Evolutionary conservation across 495 filamentous ascomycete genomes (phyloP).

Genomic region (Neurospora terricola): DNA sequence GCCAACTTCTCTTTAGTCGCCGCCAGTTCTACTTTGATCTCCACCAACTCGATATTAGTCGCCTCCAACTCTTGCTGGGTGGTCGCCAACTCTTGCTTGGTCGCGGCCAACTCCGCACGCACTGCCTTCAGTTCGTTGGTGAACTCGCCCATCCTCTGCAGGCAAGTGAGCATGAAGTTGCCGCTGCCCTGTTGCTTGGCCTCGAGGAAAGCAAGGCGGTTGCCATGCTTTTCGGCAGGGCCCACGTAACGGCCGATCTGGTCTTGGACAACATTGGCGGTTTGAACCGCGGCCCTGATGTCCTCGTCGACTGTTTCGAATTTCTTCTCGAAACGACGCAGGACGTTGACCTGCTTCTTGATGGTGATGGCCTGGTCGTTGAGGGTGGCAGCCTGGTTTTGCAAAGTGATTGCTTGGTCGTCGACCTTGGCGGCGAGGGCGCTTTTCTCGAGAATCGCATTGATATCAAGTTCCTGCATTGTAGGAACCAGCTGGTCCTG

Average conservation of each 20-base stretch:
- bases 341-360: neutral
- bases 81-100: neutral
- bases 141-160: neutral
- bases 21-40: neutral
- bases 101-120: neutral
- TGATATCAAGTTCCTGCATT: neutral
- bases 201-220: neutral
- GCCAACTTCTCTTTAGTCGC: neutral
- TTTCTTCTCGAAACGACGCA: neutral
- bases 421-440: neutral
- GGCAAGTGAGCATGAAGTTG: neutral
- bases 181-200: neutral
- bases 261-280: neutral
- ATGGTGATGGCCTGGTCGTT: neutral
- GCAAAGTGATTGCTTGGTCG: neutral
- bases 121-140: neutral
- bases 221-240: neutral
- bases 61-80: neutral
- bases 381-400: neutral
- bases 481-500: neutral
- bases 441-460: neutral
- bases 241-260: neutral
- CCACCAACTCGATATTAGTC: neutral
- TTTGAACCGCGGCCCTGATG: neutral
- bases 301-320: neutral